These are phyloP conservation scores for Biscogniauxia marginata DNA, from an alignment of 2,329 filamentous ascomycete species.

Conservation along the genomic window DNA sequence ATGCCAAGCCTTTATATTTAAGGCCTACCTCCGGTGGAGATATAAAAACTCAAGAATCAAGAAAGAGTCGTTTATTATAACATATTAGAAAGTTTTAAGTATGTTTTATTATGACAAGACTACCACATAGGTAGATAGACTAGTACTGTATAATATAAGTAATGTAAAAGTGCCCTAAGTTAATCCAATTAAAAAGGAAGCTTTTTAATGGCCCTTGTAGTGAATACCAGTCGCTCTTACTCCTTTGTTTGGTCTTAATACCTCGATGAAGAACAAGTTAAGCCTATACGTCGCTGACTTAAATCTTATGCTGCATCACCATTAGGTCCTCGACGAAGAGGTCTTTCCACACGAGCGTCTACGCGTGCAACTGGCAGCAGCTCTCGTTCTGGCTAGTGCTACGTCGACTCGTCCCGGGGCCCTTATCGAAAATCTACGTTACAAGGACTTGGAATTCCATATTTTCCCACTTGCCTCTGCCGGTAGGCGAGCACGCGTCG, in stretches of 20 bases:
- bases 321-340: slow-evolving; percentile 22
- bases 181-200: slow-evolving; percentile 4
- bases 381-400: slow-evolving; percentile 22
- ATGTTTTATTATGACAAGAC: slow-evolving; percentile 18
- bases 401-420: slow-evolving; percentile 24
- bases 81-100: slow-evolving; percentile 22
- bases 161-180: slow-evolving; percentile 13
- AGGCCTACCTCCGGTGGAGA: slow-evolving; percentile 21
- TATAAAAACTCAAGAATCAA: slow-evolving; percentile 21
- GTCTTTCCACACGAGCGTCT: slow-evolving; percentile 27
- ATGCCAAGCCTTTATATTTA: slow-evolving; percentile 19
- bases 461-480: slow-evolving; percentile 21
- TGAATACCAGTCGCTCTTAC: slow-evolving; percentile 16
- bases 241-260: slow-evolving; percentile 16
- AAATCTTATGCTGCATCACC: slow-evolving; percentile 20
- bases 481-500: slow-evolving; percentile 16
- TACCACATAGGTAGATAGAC: slow-evolving; percentile 12
- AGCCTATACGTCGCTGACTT: slow-evolving; percentile 24
- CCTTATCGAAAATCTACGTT: slow-evolving; percentile 24
- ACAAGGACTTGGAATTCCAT: slow-evolving; percentile 27
- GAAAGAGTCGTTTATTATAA: slow-evolving; percentile 16
- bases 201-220: slow-evolving; percentile 9
- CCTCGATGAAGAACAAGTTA: slow-evolving; percentile 23
- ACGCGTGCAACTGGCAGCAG: slow-evolving; percentile 19
- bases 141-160: slow-evolving; percentile 19